These are phyloP conservation scores for Trichosporon inkin DNA, from an alignment of 1,284 basidiomycete genomes.

Conservation along the genomic window DNA sequence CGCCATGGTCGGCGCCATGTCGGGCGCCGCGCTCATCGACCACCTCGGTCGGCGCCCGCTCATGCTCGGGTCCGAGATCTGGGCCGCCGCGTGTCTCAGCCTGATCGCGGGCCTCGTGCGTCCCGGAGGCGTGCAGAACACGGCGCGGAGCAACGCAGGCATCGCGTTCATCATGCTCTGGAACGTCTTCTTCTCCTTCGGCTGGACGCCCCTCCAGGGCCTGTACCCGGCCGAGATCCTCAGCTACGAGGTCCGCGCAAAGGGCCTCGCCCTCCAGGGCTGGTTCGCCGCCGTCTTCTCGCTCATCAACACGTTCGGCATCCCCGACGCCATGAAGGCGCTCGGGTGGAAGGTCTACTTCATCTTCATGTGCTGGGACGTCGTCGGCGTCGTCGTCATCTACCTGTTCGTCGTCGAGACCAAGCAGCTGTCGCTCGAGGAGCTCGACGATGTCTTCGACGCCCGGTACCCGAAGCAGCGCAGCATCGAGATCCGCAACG, in stretches of 20 bases:
- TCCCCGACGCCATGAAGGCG: slow-evolving; percentile 29
- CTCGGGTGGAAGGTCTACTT: slow-evolving; percentile 51
- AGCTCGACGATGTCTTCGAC: slow-evolving; percentile 57
- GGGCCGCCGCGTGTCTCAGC: slow-evolving; percentile 15
- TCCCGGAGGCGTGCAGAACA: slow-evolving; percentile 21
- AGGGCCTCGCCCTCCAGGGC: slow-evolving; percentile 49
- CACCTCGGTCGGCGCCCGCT: slow-evolving; percentile 32
- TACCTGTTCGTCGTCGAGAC: slow-evolving; percentile 57
- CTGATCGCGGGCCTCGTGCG: slow-evolving; percentile 32
- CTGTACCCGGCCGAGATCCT: slow-evolving; percentile 59
- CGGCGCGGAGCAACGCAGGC: slow-evolving; percentile 29
- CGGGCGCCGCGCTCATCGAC: slow-evolving; percentile 30
- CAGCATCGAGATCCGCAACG: slow-evolving; percentile 39
- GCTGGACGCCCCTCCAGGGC: slow-evolving; percentile 59
- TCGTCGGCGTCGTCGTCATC: slow-evolving; percentile 58
- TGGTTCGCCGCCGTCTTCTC: slow-evolving; percentile 26
- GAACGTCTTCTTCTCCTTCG: slow-evolving; percentile 50
- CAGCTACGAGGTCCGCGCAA: slow-evolving; percentile 56
- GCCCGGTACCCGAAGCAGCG: slow-evolving; percentile 43
- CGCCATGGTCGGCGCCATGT: slow-evolving; percentile 31
- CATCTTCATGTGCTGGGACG: slow-evolving; percentile 56
- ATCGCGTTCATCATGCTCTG: slow-evolving; percentile 30
- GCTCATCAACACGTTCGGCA: slow-evolving; percentile 39
- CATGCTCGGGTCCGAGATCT: slow-evolving; percentile 21
- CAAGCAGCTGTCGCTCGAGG: slow-evolving; percentile 56